A percentile compares a stretch with the other conserved stretches of the same genome.
Evolutionary conservation across 352 stramenopile species (phyloP).

Genomic region (Phytophthora pisi): DNA sequence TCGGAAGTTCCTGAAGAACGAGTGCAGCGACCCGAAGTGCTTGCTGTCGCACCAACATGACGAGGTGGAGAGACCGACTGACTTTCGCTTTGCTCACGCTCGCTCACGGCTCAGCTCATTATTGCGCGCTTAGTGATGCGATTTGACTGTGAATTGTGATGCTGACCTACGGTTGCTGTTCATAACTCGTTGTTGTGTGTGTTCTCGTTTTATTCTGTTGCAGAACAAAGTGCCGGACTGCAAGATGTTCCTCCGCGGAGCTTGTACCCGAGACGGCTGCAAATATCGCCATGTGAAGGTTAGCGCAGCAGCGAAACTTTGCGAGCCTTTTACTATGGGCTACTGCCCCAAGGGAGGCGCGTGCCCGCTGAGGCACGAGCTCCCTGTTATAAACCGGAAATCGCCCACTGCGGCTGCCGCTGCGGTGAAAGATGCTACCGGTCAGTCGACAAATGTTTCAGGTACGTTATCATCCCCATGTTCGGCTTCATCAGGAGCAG

Average conservation of each 20-base stretch:
- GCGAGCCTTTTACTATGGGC: conserved; percentile 67
- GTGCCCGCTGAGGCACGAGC: conserved; percentile 71
- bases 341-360: conserved; percentile 62
- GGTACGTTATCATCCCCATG: conserved; percentile 43
- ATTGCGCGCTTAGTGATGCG: conserved; percentile 8
- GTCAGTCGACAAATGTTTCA: conserved; percentile 23
- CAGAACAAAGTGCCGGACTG: conserved; percentile 88
- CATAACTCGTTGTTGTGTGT: conserved; percentile 34
- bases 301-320: conserved; percentile 62
- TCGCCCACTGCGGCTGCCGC: neutral
- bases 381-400: conserved; percentile 37
- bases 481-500: conserved; percentile 10
- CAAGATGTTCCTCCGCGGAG: conserved; percentile 75
- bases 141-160: conserved; percentile 17
- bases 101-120: conserved; percentile 7
- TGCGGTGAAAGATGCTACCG: conserved; percentile 9
- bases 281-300: conserved; percentile 88
- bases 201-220: conserved; percentile 6
- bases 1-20: conserved; percentile 74
- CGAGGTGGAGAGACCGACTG: conserved; percentile 52
- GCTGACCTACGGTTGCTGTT: conserved; percentile 23
- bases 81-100: conserved; percentile 21
- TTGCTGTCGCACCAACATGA: conserved; percentile 75
- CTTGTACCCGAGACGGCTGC: conserved; percentile 75
- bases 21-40: conserved; percentile 64